Percentiles rank a stretch among this genome's conserved stretches.
phyloP scores from a whole-genome alignment of 2,329 filamentous ascomycete genomes.

The Fusarium sp. region DNA sequence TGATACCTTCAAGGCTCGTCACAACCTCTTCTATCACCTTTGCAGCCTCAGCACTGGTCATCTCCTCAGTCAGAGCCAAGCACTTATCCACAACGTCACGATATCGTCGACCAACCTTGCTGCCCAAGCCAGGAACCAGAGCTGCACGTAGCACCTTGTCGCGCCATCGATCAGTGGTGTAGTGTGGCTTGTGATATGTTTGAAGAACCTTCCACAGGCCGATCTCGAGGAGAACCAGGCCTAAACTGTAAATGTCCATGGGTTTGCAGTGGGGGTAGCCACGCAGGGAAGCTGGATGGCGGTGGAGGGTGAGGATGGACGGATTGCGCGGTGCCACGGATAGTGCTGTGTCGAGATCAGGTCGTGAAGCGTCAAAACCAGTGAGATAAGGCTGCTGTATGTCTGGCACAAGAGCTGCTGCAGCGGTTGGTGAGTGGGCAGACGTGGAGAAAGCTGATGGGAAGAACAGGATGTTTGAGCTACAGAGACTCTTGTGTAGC shows the following conservation, averaged over 20 bases:
- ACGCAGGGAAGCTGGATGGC: constrained; percentile 59
- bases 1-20: constrained; percentile 55
- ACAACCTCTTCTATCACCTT: constrained; percentile 60
- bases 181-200: constrained; percentile 57
- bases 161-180: constrained; percentile 57
- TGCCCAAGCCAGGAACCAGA: constrained; percentile 57
- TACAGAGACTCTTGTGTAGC: constrained; percentile 69
- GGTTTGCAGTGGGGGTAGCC: constrained; percentile 60
- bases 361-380: constrained; percentile 68
- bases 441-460: constrained; percentile 55
- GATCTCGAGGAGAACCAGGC: constrained; percentile 64
- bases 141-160: constrained; percentile 57
- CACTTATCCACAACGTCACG: constrained; percentile 58
- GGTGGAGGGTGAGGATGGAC: constrained; percentile 59
- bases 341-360: constrained; percentile 63
- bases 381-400: constrained; percentile 60
- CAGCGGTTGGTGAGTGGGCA: constrained; percentile 51
- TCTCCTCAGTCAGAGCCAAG: constrained; percentile 54
- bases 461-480: constrained; percentile 67
- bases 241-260: constrained; percentile 66
- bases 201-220: constrained; percentile 61
- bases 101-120: constrained; percentile 58
- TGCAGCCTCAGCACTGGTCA: constrained; percentile 54
- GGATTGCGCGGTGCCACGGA: constrained; percentile 60
- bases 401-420: constrained; percentile 55